Conservation (phyloP, 148 eudicot genomes). For the Salicornia ramosissima region DNA sequence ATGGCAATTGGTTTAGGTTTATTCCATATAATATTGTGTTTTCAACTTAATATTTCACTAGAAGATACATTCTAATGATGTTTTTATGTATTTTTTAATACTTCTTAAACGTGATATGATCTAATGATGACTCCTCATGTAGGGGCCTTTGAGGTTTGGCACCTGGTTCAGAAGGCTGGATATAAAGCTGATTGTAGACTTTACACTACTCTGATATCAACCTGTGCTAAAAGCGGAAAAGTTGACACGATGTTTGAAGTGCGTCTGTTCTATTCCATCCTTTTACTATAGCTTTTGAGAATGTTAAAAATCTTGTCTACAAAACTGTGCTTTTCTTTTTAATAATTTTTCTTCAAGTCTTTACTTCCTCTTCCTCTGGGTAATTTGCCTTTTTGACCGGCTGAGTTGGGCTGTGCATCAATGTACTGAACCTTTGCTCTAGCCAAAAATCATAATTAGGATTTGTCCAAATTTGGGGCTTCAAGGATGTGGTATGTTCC, state of each 20-base stretch:
- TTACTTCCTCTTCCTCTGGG: conserved; percentile 4
- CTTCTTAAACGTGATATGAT: neutral
- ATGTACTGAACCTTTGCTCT: neutral
- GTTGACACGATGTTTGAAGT: conserved; percentile 97
- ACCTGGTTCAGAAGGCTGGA: conserved; percentile 61
- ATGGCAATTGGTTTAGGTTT: neutral
- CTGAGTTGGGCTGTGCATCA: neutral
- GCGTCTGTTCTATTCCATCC: conserved; percentile 14
- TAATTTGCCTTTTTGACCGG: neutral
- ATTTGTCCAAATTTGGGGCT: neutral
- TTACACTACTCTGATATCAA: conserved; percentile 88
- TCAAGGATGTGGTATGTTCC: neutral
- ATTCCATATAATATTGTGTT: neutral
- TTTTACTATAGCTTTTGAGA: conserved; percentile 7
- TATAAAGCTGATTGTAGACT: conserved; percentile 86
- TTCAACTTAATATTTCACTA: neutral
- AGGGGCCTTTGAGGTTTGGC: conserved; percentile 84
- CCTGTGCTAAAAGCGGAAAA: conserved; percentile 92
- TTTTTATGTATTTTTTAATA: neutral
- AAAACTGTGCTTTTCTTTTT: neutral
- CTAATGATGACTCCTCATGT: conserved; percentile 15
- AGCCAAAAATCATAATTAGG: neutral
- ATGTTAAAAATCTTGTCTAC: too few species aligned
- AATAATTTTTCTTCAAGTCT: neutral
- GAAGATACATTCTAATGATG: neutral